phyloP scores from a whole-genome alignment of 371 early-diverging fungal genomes.

The Saksenaea oblongispora region DNA sequence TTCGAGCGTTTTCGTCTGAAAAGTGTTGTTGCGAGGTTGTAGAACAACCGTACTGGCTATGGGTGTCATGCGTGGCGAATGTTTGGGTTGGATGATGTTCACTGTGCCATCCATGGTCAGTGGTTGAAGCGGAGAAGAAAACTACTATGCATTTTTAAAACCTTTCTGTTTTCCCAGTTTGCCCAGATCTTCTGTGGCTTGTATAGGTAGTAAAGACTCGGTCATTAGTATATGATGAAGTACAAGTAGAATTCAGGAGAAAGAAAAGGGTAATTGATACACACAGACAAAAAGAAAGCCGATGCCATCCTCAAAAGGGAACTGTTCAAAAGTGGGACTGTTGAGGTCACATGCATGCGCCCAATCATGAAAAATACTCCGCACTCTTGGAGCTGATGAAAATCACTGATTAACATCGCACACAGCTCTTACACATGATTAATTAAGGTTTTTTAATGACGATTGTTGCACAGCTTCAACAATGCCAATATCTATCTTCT shows the following conservation, averaged over 20 bases:
- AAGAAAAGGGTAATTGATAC: neutral
- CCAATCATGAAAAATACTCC: no score
- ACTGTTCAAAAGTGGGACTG: neutral
- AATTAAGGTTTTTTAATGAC: no score
- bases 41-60: conserved; percentile 49
- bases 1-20: conserved; percentile 67
- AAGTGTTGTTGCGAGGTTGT: conserved; percentile 60
- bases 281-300: neutral
- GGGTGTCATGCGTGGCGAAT: neutral
- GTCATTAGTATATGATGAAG: conserved; percentile 1
- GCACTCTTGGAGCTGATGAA: no score
- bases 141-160: conserved; percentile 3
- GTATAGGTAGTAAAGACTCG: neutral
- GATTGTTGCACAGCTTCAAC: no score
- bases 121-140: conserved; percentile 8
- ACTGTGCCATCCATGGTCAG: conserved; percentile 2
- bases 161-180: conserved; percentile 11
- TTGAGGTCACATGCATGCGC: neutral
- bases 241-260: neutral
- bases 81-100: conserved; percentile 4
- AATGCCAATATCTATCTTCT: no score
- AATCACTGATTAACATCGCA: no score
- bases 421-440: no score
- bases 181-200: conserved; percentile 8
- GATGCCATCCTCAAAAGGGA: neutral